These are phyloP conservation scores for Penicillium pancosmium DNA, from an alignment of 495 filamentous ascomycete genomes.

Conservation along the genomic window DNA sequence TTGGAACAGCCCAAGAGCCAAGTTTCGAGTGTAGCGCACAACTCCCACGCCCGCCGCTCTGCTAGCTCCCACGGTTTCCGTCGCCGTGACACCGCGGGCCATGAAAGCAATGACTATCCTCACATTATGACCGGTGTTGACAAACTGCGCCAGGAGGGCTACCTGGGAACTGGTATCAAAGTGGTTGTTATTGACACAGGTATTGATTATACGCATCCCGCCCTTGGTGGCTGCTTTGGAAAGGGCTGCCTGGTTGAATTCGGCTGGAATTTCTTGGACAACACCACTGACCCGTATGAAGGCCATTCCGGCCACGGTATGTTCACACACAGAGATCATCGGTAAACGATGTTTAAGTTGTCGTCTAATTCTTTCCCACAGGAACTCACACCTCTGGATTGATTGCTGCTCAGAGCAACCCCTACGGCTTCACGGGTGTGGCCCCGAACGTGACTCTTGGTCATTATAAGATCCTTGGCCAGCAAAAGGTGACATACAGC, in stretches of 20 bases:
- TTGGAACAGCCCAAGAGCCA: constrained; percentile 2
- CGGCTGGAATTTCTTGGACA: constrained; percentile 38
- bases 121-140: constrained; percentile 29
- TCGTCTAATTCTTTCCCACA: constrained; percentile 29
- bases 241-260: constrained; percentile 52
- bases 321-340: neutral
- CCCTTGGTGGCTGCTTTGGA: constrained; percentile 60
- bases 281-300: constrained; percentile 15
- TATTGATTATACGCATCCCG: constrained; percentile 60
- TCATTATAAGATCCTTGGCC: constrained; percentile 47
- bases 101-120: constrained; percentile 16
- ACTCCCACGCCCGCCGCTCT: neutral
- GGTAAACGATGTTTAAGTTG: neutral
- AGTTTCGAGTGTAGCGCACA: constrained; percentile 5
- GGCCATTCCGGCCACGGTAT: constrained; percentile 9
- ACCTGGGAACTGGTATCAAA: constrained; percentile 15
- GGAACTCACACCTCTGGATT: constrained; percentile 42
- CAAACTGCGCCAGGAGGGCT: constrained; percentile 24
- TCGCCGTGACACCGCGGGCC: constrained; percentile 2
- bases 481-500: neutral
- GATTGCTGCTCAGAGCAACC: constrained; percentile 53
- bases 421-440: constrained; percentile 55
- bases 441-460: constrained; percentile 57
- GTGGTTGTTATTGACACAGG: constrained; percentile 43
- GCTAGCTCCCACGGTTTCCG: constrained; percentile 7